A percentile compares a stretch with the other conserved stretches of the same genome.
phyloP scores from a whole-genome alignment of 208 protist genomes.

The Crithidia bombi region DNA sequence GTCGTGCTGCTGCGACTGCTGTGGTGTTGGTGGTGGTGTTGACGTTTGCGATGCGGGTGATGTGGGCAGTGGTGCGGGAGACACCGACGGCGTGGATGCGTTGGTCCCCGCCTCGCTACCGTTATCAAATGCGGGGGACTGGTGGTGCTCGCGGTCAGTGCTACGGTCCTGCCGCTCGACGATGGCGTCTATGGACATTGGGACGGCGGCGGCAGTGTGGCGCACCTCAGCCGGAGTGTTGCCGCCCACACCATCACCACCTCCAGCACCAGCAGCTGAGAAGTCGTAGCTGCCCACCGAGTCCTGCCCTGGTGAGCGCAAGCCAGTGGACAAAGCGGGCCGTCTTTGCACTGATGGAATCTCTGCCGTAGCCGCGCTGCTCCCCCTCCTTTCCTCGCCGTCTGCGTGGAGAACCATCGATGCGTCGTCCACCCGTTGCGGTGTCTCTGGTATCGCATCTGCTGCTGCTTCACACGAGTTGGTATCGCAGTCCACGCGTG shows the following conservation, averaged over 20 bases:
- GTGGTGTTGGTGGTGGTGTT: neutral
- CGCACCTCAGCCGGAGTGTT: neutral
- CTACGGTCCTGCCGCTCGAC: neutral
- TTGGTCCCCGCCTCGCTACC: neutral
- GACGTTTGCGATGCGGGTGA: neutral
- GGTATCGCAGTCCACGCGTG: too few relatives aligned
- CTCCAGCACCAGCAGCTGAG: neutral
- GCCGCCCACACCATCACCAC: neutral
- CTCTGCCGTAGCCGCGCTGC: too few relatives aligned
- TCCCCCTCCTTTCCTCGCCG: too few relatives aligned
- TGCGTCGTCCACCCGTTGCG: too few relatives aligned
- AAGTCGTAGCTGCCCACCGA: neutral
- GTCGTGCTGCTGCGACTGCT: neutral
- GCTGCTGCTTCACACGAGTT: too few relatives aligned
- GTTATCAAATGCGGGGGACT: too few relatives aligned
- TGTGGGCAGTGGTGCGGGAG: neutral
- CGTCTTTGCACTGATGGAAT: too few relatives aligned
- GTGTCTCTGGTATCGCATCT: too few relatives aligned
- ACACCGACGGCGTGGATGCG: neutral
- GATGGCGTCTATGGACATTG: neutral
- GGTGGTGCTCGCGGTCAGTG: too few relatives aligned
- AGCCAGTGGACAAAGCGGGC: too few relatives aligned
- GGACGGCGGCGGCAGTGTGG: conserved; percentile 1
- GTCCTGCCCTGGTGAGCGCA: neutral
- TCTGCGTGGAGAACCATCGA: too few relatives aligned